Evolutionary conservation across 805 yeast genomes (phyloP), one percentile per base, ranked within the genome.

Genomic region (Ogataea saltuana): DNA sequence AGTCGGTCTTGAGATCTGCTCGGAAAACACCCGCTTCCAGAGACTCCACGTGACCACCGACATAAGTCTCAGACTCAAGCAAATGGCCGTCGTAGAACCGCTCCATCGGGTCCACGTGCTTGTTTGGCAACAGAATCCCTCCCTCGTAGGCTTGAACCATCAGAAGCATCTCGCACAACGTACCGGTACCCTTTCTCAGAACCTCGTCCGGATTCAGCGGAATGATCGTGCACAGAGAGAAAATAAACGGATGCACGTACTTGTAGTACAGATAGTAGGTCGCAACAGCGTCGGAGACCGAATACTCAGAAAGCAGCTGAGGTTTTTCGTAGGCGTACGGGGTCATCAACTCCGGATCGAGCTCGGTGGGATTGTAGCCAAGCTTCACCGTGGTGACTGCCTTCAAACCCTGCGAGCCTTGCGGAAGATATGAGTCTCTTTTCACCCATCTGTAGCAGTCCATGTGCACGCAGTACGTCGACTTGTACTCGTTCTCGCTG

Each of bases 281-380:
- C 4, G 99, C 99, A 29, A 95, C 99, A 10, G 99, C 99, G 74
- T 93, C 99, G 44, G 99, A 95, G 20, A 93, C 99, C 1, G 99
- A 95, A 64, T 93, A 93, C 61, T 95, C 99, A 0, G 99, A 88
- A 39, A 93, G 67, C 3, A 84, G 68, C 58, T 93, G 98, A 1
- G 99, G 99, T 55, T 85, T 80, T 57, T 90, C 96, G 53, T 83
- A 80, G 3, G 99, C 99, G 63, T 91, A 93, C 0, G 97, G 97
- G 0, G 97, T 89, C 99, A 93, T 93, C 38, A 90, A 70, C 65
- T 93, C 99, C 0, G 99, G 99, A 56, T 93, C 99, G 46, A 93
- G 71, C 65, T 93, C 99, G 12, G 90, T 83, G 4, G 99, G 99
- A 59, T 91, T 89, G 59, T 93, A 93, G 6, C 99, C 99, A 43